Base-by-base conservation (phyloP, 176 grass and related monocot species). In the Zoysia pacifica region DNA sequence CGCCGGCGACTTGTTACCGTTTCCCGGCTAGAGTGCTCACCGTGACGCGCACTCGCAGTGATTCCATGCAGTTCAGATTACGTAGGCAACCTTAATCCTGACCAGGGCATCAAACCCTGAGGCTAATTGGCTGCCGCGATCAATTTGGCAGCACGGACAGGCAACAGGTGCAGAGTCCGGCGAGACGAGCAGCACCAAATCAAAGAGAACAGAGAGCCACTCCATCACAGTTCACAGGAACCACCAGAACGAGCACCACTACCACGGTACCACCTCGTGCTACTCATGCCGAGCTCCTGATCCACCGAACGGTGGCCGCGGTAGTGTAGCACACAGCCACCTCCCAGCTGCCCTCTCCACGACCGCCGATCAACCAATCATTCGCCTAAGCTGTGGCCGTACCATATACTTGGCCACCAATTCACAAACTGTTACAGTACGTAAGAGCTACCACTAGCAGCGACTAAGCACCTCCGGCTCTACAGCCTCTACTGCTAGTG, bases 301-400 rank as follows among this genome's bases (percentile, higher is more conserved):
- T 58, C 55, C 55, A 58, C 55, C 55, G 18, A 58, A 58, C 55
- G 55, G 55, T 19, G 55, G 2, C 18, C 6, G 44, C 6, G 44
- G 44, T 4, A 45, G 55, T 58, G 58, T 61, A 61, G 58, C 8
- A 50, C 16, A 54, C 52, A 60, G 47, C 41, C 15, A 69, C 81
- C 42, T 15, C 51, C 66, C 52, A 48, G 3, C 77, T 55, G 50
- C 36, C 14, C 6, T 13, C 63, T 16, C 14, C 53, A 55, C 53
- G 53, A 55, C 28, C 38, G 1, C 2, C 13, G 7, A 3, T 35
- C 11, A 46, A 52, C 28, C n/a, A 58, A 75, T 47, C 62, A 76
- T 69, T 19, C 45, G 3, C 35, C 51, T 6, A 7, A 20, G 54
- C 78, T 48, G 67, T 65, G 80, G 80, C 72, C 72, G 81, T 83